A percentile compares a stretch with the other conserved stretches of the same genome.
Evolutionary conservation across 768 basidiomycete species (phyloP).

Genomic region (Serendipita indica): DNA sequence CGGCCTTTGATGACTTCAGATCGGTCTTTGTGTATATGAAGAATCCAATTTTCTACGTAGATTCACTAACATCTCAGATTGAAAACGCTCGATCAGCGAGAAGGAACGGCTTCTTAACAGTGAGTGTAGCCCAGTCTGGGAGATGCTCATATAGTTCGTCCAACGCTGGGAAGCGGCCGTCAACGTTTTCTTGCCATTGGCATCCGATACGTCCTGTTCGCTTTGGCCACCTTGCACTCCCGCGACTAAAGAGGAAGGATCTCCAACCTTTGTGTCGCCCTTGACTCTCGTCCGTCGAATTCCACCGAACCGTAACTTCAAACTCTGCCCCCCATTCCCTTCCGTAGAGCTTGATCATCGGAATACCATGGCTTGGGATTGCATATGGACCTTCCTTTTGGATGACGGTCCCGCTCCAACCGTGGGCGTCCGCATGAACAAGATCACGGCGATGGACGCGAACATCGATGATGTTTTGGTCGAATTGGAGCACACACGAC

Average conservation of each 20-base stretch:
- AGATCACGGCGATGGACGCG: constrained; percentile 18
- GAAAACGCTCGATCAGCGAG: background rate
- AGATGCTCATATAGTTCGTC: constrained; percentile 51
- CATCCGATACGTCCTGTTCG: constrained; percentile 38
- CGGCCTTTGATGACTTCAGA: too few species aligned
- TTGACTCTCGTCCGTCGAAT: constrained; percentile 11
- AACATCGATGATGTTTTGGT: constrained; percentile 28
- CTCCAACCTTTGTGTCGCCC: background rate
- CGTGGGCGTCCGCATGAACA: constrained; percentile 24
- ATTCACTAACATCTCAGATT: too few species aligned
- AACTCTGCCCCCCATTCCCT: constrained; percentile 42
- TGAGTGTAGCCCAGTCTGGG: constrained; percentile 52
- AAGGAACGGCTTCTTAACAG: constrained; percentile 14
- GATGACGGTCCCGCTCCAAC: constrained; percentile 30
- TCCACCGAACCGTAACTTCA: constrained; percentile 39
- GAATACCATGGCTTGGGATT: constrained; percentile 21
- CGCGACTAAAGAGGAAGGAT: background rate
- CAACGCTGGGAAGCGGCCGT: constrained; percentile 46
- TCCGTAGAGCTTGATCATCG: constrained; percentile 41
- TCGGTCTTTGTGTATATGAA: too few species aligned
- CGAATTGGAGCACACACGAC: constrained; percentile 46
- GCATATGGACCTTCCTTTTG: constrained; percentile 15
- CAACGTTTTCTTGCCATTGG: constrained; percentile 53
- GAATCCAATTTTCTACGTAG: too few species aligned
- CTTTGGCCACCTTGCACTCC: constrained; percentile 14